Conservation (phyloP, 495 filamentous ascomycete species). For the Glonium stellatum region DNA sequence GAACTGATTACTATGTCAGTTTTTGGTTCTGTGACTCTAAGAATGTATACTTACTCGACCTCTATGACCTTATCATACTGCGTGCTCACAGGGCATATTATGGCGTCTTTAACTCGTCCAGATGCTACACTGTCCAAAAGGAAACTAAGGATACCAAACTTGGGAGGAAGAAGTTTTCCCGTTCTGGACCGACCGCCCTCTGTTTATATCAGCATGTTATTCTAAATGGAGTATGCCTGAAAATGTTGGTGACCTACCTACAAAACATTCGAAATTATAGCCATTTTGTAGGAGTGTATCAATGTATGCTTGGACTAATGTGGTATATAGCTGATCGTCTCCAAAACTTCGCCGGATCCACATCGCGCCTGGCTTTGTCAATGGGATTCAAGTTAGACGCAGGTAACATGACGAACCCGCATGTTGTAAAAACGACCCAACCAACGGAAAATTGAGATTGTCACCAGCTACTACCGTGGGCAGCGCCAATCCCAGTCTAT, state of each 20-base stretch:
- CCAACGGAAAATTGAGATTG: conserved; percentile 86
- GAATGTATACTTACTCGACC: conserved; percentile 54
- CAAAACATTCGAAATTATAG: conserved; percentile 93
- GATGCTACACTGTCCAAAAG: conserved; percentile 83
- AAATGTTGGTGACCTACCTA: conserved; percentile 31
- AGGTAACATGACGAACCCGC: conserved; percentile 38
- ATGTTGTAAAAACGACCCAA: conserved; percentile 87
- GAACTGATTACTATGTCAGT: conserved; percentile 42
- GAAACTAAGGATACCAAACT: conserved; percentile 93
- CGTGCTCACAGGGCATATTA: conserved; percentile 89
- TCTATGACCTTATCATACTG: conserved; percentile 99
- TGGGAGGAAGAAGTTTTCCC: conserved; percentile 85
- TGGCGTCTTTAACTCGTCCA: conserved; percentile 81
- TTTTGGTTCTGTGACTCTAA: conserved; percentile 9
- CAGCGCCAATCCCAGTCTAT: conserved; percentile 77
- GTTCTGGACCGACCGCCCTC: conserved; percentile 89
- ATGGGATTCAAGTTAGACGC: neutral
- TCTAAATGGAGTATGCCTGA: conserved; percentile 5
- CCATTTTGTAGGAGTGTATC: conserved; percentile 85
- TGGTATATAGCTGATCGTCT: conserved; percentile 81
- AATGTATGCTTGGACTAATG: conserved; percentile 90
- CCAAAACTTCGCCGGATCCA: conserved; percentile 91
- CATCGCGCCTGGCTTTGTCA: conserved; percentile 54
- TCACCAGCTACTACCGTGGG: conserved; percentile 95
- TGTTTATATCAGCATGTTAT: neutral